Conservation (phyloP, 495 filamentous ascomycete genomes). For the Penicillium alfredii region DNA sequence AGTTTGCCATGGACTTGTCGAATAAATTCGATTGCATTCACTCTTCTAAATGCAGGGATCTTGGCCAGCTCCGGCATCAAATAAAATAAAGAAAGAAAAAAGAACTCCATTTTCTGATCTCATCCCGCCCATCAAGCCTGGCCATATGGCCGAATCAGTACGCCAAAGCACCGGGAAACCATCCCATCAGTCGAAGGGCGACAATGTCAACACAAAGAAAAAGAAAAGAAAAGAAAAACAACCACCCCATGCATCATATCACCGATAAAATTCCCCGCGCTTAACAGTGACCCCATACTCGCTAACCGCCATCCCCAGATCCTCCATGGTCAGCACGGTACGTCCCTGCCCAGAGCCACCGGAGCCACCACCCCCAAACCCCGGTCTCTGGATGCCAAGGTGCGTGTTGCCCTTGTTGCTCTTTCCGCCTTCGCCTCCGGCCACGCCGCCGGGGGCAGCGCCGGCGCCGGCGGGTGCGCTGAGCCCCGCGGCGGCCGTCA, state of each 20-base stretch:
- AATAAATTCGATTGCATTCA: slow-evolving; percentile 14
- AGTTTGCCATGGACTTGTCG: slow-evolving; percentile 23
- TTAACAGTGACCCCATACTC: slow-evolving; percentile 98
- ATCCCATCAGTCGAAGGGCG: no score
- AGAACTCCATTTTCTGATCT: slow-evolving; percentile 22
- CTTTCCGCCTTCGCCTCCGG: slow-evolving; percentile 49
- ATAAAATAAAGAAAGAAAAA: slow-evolving; percentile 6
- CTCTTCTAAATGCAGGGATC: no score
- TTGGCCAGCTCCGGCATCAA: no score
- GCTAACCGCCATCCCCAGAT: slow-evolving; percentile 92
- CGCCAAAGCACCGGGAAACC: no score
- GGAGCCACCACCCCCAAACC: slow-evolving; percentile 87
- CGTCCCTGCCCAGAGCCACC: slow-evolving; percentile 80
- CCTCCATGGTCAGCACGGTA: slow-evolving; percentile 97
- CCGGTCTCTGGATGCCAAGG: slow-evolving; percentile 81
- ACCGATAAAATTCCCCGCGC: slow-evolving; percentile 95
- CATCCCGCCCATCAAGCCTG: slow-evolving; percentile 18
- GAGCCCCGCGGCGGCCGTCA: slow-evolving; percentile 72
- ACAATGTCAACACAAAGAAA: slow-evolving; percentile 4
- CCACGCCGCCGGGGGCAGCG: slow-evolving; percentile 46
- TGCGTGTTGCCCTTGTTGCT: slow-evolving; percentile 57
- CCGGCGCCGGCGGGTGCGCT: slow-evolving; percentile 54
- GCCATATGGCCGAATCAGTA: no score
- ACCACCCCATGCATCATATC: slow-evolving; percentile 22
- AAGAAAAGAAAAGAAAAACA: slow-evolving; percentile 6